Base-by-base conservation (phyloP, 1,139 yeast genomes). In the Blastobotrys buckinghamii region DNA sequence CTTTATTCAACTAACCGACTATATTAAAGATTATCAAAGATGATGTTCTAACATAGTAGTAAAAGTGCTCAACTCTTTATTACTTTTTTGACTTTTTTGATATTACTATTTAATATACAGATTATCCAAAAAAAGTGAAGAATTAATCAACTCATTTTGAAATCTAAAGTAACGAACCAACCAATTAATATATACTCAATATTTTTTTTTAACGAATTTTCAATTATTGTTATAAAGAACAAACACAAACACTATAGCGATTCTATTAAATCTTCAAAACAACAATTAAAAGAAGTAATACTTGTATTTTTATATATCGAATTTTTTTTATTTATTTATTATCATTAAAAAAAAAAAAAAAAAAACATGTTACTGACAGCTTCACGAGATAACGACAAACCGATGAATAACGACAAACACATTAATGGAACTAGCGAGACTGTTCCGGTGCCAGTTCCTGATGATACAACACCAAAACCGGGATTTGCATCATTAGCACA, bases 21-120 rank as follows among this genome's bases (percentile, higher is more conserved):
- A 12, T 4, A 19, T 5, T 8, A 37, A 37, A 22, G 40, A 37
- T 16, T 15, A 19, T 22, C 26, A 37, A 37, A 37, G 17, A 39
- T 39, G 42, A 39, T 39, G 42, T 26, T 39, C 16, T 39, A 39
- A 39, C 42, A 39, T 29, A 35, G 20, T 20, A 22, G 7, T 5
- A 35, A 35, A 35, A 35, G 38, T 35, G 3, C 12, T 35, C 3
- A 35, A 29, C 32, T 29, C 4, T 13, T 29, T 13, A 6, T 29
- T 29, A 26, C 29, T 29, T 29, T 29, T 29, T 29, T 29, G 6
- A 29, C n/a, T 29, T 29, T 29, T 12, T 29, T 29, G 10, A 26
- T 7, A 7, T 26, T 26, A 7, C 10, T 26, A 7, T 26, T 26
- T 26, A 29, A 29, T 22, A 22, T 22, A 22, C 7, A 22, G 4